These are phyloP conservation scores for Penicillium digitatum DNA, from an alignment of 2,329 filamentous ascomycete species.

Conservation along the genomic window DNA sequence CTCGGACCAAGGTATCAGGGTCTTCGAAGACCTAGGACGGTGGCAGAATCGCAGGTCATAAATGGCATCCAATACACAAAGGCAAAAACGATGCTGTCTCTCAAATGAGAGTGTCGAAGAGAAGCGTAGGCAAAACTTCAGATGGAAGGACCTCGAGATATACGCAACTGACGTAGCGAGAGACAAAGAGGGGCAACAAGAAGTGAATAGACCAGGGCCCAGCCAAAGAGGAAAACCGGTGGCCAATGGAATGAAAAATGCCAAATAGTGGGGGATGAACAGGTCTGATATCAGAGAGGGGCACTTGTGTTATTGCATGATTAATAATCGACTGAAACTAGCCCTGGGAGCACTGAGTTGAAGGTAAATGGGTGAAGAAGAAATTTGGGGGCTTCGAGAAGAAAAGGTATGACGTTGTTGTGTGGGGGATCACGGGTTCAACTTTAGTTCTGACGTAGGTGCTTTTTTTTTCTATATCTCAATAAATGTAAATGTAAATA, in stretches of 20 bases:
- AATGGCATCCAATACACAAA: background rate
- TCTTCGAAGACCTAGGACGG: background rate
- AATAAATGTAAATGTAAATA: background rate
- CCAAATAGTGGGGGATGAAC: conserved; percentile 5
- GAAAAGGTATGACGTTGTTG: conserved; percentile 26
- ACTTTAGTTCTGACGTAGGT: conserved; percentile 14
- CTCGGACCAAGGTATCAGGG: background rate
- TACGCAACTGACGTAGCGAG: conserved; percentile 4
- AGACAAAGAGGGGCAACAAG: conserved; percentile 17
- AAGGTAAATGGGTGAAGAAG: conserved; percentile 14
- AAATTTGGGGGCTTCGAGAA: conserved; percentile 21
- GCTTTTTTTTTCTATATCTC: too few relatives aligned
- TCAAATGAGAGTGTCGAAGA: background rate
- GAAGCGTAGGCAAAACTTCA: background rate
- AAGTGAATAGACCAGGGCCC: conserved; percentile 12
- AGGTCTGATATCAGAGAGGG: conserved; percentile 14
- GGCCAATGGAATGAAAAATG: conserved; percentile 1
- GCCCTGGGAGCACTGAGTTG: background rate
- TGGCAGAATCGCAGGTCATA: background rate
- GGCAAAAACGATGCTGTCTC: background rate
- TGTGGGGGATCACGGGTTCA: conserved; percentile 24
- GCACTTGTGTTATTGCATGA: conserved; percentile 17
- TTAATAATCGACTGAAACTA: conserved; percentile 14
- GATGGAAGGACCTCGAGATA: background rate
- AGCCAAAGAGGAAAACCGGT: conserved; percentile 14